Evolutionary conservation across 1,284 basidiomycete genomes (phyloP), one percentile per base, ranked within the genome.

Genomic region (Jaminaea rosea): DNA sequence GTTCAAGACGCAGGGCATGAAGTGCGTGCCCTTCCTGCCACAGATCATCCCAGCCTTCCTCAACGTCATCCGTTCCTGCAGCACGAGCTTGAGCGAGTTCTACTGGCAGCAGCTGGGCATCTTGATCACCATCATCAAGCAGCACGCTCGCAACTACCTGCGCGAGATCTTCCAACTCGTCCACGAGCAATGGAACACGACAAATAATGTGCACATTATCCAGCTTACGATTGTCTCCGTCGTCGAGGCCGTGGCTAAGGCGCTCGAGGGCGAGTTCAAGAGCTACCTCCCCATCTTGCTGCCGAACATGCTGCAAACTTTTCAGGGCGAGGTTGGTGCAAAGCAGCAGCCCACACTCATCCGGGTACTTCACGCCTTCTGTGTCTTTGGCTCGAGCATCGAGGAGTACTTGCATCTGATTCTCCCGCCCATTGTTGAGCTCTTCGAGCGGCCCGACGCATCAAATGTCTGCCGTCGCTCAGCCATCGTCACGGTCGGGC

Each of bases 331-430:
- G 51, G 57, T 67, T 44, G 71, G 58, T 11, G 48, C 50, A 49
- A 69, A 69, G 51, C 55, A 47, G 27, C 82, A 83, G 65, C 79
- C 78, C 41, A 88, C 86, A 0, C 86, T 93, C 65, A 85, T 87
- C 74, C 93, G 93, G 65, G 85, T 98, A 39, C 85, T 98, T 46
- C 88, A 79, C 58, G 90, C 93, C 0, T 89, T 97, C 74, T 81
- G 88, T 61, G 90, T 91, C 1, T 97, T 99, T 66, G 94, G 94
- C 2, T 82, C 87, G 5, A 97, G 92, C 73, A 87, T 98, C 54
- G 94, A 99, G 74, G 94, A 99, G 73, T 98, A 97, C 75, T 80
- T 98, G 19, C 93, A 97, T 74, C 84, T 99, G 28, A 86, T 98
- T 56, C 86, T 99, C 48, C 94, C 94, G 0, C 86, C 93, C 58